Evolutionary conservation across 129 eudicot species (phyloP), one percentile per base, ranked within the genome.

Genomic region (Deinandra increscens): DNA sequence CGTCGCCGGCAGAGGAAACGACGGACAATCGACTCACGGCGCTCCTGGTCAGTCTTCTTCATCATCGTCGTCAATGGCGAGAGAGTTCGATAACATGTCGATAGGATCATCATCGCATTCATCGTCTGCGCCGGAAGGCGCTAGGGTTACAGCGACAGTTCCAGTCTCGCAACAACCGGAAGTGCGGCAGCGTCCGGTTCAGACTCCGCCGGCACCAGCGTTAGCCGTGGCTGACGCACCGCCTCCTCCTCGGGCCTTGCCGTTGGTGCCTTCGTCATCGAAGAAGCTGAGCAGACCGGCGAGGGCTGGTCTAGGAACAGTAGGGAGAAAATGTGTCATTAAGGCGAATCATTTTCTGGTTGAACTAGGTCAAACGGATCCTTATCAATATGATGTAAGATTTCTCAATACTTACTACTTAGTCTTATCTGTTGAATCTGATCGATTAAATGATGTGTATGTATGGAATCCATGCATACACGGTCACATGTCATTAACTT

Each of bases 331-430:
- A 7, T 61, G 74, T 12, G 22, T 67, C 0, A 75, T 91, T 11
- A 77, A 45, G n/a, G 97, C 97, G 0, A 91, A 91, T 44, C 97
- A 91, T 48, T 91, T 91, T 13, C 79, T 79, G 1, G 94, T 88
- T 10, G 53, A 80, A 7, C 70, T 86, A 0, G 75, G 87, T 2
- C 79, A 86, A 3, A 53, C 68, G 6, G 90, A 88, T 56, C 64
- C 90, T 0, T 61, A 82, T 31, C 97, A 91, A 14, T 88, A 91
- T 8, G 94, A 88, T 75, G 87, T 37, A 17, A 42, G 67, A 38
- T 73, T n/a, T 50, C 0, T 53, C 12, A 2, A 7, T 38, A 10
- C n/a, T 2, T 13, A 65, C 13, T 11, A 2, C 3, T 19, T 36
- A 6, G 6, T 7, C 39, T 1, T 1, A 26, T 3, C 31, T 26